Conservation (phyloP, 78 protist genomes). For the Cyanophora paradoxa region DNA sequence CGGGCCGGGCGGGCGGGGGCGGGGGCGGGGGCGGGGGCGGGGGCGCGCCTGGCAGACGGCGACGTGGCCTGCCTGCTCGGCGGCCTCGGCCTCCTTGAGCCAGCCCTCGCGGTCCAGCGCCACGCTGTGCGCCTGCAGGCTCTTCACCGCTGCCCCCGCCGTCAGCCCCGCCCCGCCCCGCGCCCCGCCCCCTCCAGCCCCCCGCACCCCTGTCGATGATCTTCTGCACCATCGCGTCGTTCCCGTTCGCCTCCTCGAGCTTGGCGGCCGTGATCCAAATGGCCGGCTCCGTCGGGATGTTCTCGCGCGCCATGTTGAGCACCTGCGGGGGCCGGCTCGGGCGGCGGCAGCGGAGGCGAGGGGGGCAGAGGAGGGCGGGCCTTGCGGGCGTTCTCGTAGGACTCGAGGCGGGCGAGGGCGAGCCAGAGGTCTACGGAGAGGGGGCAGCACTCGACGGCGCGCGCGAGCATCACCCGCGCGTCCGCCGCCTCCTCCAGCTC, state of each 20-base stretch:
- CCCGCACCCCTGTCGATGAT: too few species aligned
- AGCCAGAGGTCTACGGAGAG: slow-evolving; percentile 87
- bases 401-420: slow-evolving; percentile 88
- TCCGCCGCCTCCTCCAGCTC: slow-evolving; percentile 79
- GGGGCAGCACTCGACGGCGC: slow-evolving; percentile 63
- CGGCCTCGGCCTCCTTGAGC: not conserved
- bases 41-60: too few species aligned
- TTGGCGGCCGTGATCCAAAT: slow-evolving; percentile 94
- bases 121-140: not conserved
- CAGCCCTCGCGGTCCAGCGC: not conserved
- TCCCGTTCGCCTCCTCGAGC: slow-evolving; percentile 82
- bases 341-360: too few species aligned
- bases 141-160: not conserved
- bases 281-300: slow-evolving; percentile 43
- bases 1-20: not conserved
- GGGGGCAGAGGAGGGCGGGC: too few species aligned
- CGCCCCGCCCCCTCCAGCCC: not conserved
- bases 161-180: not conserved
- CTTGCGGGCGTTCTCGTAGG: slow-evolving; percentile 16
- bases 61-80: too few species aligned
- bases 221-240: slow-evolving; percentile 31
- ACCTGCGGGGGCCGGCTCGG: slow-evolving; percentile 72
- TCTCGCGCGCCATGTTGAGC: slow-evolving; percentile 72
- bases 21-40: not conserved
- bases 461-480: slow-evolving; percentile 69